These are phyloP conservation scores for Lactifluus volemus DNA, from an alignment of 768 basidiomycete species.

Conservation along the genomic window DNA sequence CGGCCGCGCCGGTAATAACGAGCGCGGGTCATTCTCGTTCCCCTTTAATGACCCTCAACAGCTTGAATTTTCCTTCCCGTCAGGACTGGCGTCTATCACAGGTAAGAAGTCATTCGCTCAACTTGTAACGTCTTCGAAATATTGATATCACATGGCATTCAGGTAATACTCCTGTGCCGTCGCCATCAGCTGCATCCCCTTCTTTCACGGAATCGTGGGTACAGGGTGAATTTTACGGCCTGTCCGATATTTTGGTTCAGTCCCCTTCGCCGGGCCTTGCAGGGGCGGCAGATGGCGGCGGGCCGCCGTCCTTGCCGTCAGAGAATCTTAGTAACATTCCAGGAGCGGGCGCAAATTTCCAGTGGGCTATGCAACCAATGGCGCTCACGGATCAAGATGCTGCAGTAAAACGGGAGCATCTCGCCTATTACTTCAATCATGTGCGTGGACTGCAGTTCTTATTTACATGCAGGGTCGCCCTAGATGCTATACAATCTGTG, in stretches of 20 bases:
- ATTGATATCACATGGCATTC: background rate
- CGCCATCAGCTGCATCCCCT: background rate
- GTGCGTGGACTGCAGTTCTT: constrained; percentile 59
- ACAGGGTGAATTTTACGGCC: background rate
- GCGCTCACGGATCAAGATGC: constrained; percentile 16
- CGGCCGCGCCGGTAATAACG: background rate
- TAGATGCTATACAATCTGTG: constrained; percentile 59
- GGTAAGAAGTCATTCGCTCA: constrained; percentile 12
- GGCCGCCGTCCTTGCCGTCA: background rate
- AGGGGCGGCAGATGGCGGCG: background rate
- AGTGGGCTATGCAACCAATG: constrained; percentile 12
- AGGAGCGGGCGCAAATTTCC: constrained; percentile 1
- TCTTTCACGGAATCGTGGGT: constrained; percentile 10
- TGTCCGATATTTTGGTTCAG: background rate
- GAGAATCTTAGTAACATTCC: constrained; percentile 15
- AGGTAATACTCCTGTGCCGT: constrained; percentile 9
- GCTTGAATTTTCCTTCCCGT: constrained; percentile 14
- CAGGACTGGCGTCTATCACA: constrained; percentile 14
- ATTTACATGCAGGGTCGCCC: constrained; percentile 53
- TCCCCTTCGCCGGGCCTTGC: background rate
- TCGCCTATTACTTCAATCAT: constrained; percentile 68
- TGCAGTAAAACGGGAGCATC: constrained; percentile 21
- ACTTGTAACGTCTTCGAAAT: background rate
- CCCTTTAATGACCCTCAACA: constrained; percentile 5
- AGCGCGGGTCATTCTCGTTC: constrained; percentile 12